phyloP scores from a whole-genome alignment of 2,329 filamentous ascomycete species.

The Xylariaceae sp. region DNA sequence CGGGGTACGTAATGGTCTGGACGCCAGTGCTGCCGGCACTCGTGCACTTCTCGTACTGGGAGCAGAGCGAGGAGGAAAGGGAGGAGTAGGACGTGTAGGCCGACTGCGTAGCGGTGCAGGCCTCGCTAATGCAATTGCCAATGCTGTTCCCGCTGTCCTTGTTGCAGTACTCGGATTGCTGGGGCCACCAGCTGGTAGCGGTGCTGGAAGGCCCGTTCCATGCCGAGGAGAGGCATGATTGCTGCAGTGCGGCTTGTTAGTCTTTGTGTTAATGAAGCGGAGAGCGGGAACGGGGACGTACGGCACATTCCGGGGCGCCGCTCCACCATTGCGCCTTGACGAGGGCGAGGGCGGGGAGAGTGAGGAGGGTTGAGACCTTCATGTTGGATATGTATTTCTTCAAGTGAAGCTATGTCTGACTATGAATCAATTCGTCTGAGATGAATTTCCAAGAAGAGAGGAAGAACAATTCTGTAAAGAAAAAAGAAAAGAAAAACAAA shows the following conservation, averaged over 20 bases:
- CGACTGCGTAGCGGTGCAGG: constrained; percentile 26
- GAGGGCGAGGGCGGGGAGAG: constrained; percentile 28
- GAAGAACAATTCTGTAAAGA: not conserved
- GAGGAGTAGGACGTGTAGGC: constrained; percentile 32
- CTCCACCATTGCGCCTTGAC: constrained; percentile 36
- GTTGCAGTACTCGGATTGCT: constrained; percentile 32
- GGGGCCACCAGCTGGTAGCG: constrained; percentile 29
- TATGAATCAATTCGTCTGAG: no score
- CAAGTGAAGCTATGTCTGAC: not conserved
- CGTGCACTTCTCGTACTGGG: constrained; percentile 37
- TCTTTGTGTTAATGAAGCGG: not conserved
- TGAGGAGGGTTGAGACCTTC: constrained; percentile 30
- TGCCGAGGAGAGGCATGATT: constrained; percentile 39
- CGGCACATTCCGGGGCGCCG: constrained; percentile 40
- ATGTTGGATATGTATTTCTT: constrained; percentile 22
- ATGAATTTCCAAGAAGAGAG: no score
- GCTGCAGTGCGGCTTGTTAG: constrained; percentile 27
- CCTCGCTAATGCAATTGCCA: constrained; percentile 28
- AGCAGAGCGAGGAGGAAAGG: constrained; percentile 39
- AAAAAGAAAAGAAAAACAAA: not conserved
- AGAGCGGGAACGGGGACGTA: constrained; percentile 27
- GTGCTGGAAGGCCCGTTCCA: constrained; percentile 30
- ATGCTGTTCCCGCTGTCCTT: constrained; percentile 26
- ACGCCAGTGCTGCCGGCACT: constrained; percentile 36
- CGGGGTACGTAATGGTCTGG: constrained; percentile 36